Conservation (phyloP, 1,284 basidiomycete genomes). For the Moesziomyces parantarcticus region DNA sequence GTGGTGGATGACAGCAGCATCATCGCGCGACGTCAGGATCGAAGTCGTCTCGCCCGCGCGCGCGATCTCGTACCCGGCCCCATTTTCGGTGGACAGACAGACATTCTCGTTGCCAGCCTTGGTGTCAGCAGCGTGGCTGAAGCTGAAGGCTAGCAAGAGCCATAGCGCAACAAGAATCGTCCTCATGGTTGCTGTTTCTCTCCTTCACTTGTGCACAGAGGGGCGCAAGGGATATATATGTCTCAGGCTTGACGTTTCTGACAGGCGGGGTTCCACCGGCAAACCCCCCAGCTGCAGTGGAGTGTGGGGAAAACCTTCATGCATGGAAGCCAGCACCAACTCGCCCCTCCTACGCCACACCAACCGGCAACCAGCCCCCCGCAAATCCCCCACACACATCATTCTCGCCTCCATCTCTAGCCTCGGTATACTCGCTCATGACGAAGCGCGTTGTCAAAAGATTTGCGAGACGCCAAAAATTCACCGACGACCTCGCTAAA, state of each 20-base stretch:
- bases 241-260: too few relatives aligned
- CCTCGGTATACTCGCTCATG: too few relatives aligned
- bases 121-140: background rate
- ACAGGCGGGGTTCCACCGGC: too few relatives aligned
- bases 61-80: slow-evolving; percentile 29
- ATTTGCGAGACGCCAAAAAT: background rate
- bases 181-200: too few relatives aligned
- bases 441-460: too few relatives aligned
- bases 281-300: too few relatives aligned
- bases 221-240: too few relatives aligned
- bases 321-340: too few relatives aligned
- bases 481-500: background rate
- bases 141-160: slow-evolving; percentile 11
- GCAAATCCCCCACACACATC: too few relatives aligned
- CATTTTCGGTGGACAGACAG: slow-evolving; percentile 11
- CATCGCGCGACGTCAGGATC: slow-evolving; percentile 37
- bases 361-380: slow-evolving; percentile 7
- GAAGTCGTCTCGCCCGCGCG: slow-evolving; percentile 27
- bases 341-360: background rate
- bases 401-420: too few relatives aligned
- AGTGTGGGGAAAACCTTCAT: too few relatives aligned
- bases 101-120: background rate
- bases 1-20: slow-evolving; percentile 27
- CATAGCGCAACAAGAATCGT: background rate
- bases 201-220: too few relatives aligned